These are phyloP conservation scores for Syncephalastrum racemosum DNA, from an alignment of 371 early-diverging fungal species.

Conservation along the genomic window DNA sequence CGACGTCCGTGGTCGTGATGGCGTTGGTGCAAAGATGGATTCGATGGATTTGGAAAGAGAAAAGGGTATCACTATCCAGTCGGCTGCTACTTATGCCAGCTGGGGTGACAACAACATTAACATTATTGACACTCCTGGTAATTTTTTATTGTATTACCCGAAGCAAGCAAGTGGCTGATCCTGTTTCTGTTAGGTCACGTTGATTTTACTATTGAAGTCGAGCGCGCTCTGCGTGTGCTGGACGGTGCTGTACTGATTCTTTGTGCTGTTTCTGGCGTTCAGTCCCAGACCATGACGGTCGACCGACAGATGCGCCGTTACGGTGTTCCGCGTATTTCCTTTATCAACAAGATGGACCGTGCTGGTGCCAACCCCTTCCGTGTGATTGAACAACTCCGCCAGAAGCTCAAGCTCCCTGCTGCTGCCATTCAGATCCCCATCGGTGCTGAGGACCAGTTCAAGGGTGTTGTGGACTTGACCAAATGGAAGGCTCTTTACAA, in stretches of 20 bases:
- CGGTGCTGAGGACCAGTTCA: conserved; percentile 84
- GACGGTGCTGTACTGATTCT: conserved; percentile 89
- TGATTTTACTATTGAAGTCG: conserved; percentile 93
- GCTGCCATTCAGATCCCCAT: conserved; percentile 96
- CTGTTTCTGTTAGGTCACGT: conserved; percentile 69
- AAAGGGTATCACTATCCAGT: conserved; percentile 93
- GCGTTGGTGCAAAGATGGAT: conserved; percentile 98
- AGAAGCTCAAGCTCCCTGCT: conserved; percentile 86
- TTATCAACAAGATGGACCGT: conserved; percentile 92
- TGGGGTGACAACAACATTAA: conserved; percentile 86
- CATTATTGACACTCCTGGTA: conserved; percentile 91
- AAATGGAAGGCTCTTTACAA: conserved; percentile 86
- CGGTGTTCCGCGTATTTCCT: conserved; percentile 83
- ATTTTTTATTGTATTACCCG: not conserved
- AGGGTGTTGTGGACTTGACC: conserved; percentile 94
- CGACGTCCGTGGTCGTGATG: conserved; percentile 96
- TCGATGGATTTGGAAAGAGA: conserved; percentile 98
- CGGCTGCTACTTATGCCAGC: conserved; percentile 83
- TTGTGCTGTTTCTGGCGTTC: conserved; percentile 86
- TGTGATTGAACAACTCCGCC: conserved; percentile 87
- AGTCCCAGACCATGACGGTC: conserved; percentile 95
- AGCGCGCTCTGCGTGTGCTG: conserved; percentile 87
- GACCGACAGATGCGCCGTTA: conserved; percentile 94
- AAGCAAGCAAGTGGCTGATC: not conserved
- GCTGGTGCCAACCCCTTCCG: conserved; percentile 94